phyloP scores from a whole-genome alignment of 2,329 filamentous ascomycete genomes.

The Ceratocystis smalleyi region DNA sequence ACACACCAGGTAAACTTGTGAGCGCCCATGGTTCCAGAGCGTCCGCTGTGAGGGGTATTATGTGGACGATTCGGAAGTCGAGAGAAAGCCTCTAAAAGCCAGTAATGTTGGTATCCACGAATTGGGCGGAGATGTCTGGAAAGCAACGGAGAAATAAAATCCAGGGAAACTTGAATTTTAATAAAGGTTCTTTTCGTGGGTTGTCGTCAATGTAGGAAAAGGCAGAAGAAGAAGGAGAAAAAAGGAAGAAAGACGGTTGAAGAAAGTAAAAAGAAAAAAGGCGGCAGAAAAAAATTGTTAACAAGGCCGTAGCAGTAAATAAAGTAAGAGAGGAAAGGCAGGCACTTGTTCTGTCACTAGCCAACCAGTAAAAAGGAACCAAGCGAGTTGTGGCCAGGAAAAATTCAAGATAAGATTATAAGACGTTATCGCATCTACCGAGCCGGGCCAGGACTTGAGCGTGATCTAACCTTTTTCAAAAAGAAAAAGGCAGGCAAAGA shows the following conservation, averaged over 20 bases:
- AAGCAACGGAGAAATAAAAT: background rate
- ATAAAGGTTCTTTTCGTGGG: background rate
- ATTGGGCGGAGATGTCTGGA: background rate
- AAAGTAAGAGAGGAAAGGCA: background rate
- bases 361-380: constrained; percentile 4
- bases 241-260: background rate
- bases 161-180: background rate
- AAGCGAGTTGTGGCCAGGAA: constrained; percentile 1
- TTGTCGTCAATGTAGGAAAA: constrained; percentile 2
- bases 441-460: background rate
- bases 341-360: background rate
- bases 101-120: background rate
- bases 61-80: background rate
- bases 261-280: background rate
- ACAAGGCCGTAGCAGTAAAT: constrained; percentile 4
- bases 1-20: constrained; percentile 16
- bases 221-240: background rate
- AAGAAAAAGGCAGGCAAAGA: background rate
- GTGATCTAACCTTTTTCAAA: background rate
- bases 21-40: constrained; percentile 16
- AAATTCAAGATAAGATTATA: constrained; percentile 3
- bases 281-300: constrained; percentile 7
- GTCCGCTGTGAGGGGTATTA: background rate
- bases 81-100: background rate
- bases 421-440: background rate